Percentiles rank a stretch among this genome's conserved stretches.
Conservation (phyloP, 1,139 yeast genomes). For the Saccharomyces hybrid region DNA sequence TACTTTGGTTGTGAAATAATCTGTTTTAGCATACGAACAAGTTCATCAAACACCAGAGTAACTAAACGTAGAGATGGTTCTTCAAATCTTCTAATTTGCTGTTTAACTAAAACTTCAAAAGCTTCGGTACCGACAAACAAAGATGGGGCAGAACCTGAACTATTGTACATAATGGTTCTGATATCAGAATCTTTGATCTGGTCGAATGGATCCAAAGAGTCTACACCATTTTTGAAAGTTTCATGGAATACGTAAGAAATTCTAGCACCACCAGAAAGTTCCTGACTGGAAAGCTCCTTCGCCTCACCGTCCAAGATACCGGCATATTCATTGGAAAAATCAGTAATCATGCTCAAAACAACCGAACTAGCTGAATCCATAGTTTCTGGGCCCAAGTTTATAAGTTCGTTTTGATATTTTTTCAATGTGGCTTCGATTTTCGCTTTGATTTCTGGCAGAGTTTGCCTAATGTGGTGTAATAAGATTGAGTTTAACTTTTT, state of each 20-base stretch:
- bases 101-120: constrained; percentile 90
- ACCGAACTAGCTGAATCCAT: constrained; percentile 84
- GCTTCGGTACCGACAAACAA: constrained; percentile 96
- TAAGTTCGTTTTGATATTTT: constrained; percentile 75
- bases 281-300: constrained; percentile 76
- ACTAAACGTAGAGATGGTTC: constrained; percentile 90
- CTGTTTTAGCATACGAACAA: constrained; percentile 82
- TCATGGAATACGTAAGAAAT: constrained; percentile 96
- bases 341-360: constrained; percentile 85
- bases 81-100: constrained; percentile 89
- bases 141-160: constrained; percentile 97
- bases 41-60: constrained; percentile 84
- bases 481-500: constrained; percentile 84
- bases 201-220: constrained; percentile 92
- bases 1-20: constrained; percentile 75
- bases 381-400: constrained; percentile 73
- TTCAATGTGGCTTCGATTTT: constrained; percentile 78
- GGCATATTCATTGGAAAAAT: constrained; percentile 83
- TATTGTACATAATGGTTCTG: constrained; percentile 94
- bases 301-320: constrained; percentile 92
- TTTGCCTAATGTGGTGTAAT: constrained; percentile 86
- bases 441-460: constrained; percentile 88
- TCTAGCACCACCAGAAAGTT: constrained; percentile 95
- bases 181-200: constrained; percentile 95
- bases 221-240: constrained; percentile 85